A percentile compares a stretch with the other conserved stretches of the same genome.
Conservation (phyloP, 345 rosid species). For the Pistacia atlantica region DNA sequence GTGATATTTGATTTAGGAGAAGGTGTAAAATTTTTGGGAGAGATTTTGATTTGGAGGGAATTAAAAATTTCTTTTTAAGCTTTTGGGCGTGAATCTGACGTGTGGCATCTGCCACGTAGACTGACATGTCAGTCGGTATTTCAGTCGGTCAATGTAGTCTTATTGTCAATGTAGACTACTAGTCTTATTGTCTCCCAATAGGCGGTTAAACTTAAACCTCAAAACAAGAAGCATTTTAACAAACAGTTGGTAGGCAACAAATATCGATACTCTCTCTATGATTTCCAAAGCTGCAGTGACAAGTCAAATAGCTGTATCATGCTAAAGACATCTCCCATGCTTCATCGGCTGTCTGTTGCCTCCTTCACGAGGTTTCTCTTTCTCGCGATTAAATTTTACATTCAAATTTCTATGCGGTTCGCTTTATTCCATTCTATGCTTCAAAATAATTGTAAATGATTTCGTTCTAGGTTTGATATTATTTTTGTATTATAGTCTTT, state of each 20-base stretch:
- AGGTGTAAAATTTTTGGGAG: no score
- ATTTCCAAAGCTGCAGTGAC: neutral
- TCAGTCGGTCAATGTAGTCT: no score
- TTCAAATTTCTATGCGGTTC: neutral
- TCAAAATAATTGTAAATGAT: neutral
- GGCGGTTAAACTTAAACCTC: no score
- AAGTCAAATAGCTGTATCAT: neutral
- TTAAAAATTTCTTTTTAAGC: no score
- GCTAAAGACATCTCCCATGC: slow-evolving; percentile 17
- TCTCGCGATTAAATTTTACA: slow-evolving; percentile 3
- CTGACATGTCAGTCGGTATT: no score
- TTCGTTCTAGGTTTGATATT: neutral
- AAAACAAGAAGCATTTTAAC: neutral
- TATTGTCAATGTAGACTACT: no score
- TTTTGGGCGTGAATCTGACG: no score
- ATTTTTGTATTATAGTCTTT: neutral
- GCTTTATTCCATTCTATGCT: neutral
- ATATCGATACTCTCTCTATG: neutral
- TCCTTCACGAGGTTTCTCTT: slow-evolving; percentile 17
- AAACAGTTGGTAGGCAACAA: neutral
- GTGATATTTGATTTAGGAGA: no score
- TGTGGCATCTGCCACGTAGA: no score
- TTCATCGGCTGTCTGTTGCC: slow-evolving; percentile 19
- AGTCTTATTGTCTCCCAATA: no score
- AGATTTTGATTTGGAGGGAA: no score